Percentiles rank a stretch among this genome's conserved stretches.
Conservation (phyloP, 83 land plant species). For the Thuja plicata region DNA sequence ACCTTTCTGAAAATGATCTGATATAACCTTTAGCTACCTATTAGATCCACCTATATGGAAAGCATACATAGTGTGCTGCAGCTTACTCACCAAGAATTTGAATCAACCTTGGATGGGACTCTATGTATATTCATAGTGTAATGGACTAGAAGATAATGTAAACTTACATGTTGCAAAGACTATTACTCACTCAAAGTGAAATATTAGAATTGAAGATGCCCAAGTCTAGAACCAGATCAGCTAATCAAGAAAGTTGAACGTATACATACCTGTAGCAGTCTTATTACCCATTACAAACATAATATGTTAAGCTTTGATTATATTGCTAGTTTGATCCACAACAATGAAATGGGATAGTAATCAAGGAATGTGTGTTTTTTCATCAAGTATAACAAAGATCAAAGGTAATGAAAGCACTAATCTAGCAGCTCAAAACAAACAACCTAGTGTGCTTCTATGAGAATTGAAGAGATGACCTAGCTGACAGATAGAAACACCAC, state of each 20-base stretch:
- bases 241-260: not conserved
- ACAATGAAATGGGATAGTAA: not conserved
- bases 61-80: not conserved
- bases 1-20: not conserved
- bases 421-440: constrained; percentile 5
- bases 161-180: not conserved
- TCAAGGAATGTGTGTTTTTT: not conserved
- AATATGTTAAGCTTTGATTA: not conserved
- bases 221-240: not conserved
- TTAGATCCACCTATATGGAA: not conserved
- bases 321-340: not conserved
- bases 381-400: not conserved
- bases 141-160: not conserved
- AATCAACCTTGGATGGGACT: not conserved
- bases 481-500: not conserved
- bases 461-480: not conserved
- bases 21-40: not conserved
- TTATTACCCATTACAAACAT: not conserved
- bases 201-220: not conserved
- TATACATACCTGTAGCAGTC: not conserved
- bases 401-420: not conserved
- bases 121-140: not conserved
- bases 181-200: not conserved
- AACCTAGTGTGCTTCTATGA: not conserved
- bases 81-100: not conserved